Evolutionary conservation across 177 flowering plant species (phyloP).

Genomic region (Vitis hybrid): DNA sequence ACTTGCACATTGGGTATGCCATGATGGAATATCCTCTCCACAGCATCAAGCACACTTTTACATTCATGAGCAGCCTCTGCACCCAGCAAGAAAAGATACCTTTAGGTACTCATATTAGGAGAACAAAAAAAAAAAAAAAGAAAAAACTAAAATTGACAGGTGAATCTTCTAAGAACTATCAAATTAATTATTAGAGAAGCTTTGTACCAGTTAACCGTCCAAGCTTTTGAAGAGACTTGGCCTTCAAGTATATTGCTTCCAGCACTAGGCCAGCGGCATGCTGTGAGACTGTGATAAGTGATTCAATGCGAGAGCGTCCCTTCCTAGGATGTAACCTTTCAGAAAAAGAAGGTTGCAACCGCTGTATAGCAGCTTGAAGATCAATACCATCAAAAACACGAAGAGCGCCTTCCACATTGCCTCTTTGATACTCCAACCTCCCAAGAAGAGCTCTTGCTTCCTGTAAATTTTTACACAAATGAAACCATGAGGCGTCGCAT

Average conservation of each 20-base stretch:
- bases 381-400: slow-evolving; percentile 95
- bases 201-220: slow-evolving; percentile 67
- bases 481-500: slow-evolving; percentile 1
- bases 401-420: slow-evolving; percentile 91
- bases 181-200: background rate
- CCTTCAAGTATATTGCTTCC: slow-evolving; percentile 88
- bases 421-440: slow-evolving; percentile 90
- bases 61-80: slow-evolving; percentile 94
- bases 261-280: slow-evolving; percentile 85
- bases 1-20: slow-evolving; percentile 76
- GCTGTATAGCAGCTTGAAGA: slow-evolving; percentile 81
- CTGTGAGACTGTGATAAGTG: slow-evolving; percentile 56
- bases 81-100: slow-evolving; percentile 23
- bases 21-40: slow-evolving; percentile 71
- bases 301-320: slow-evolving; percentile 54
- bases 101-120: background rate
- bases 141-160: background rate
- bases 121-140: background rate
- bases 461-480: slow-evolving; percentile 31
- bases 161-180: background rate
- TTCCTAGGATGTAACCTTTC: slow-evolving; percentile 52
- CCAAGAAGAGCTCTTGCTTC: slow-evolving; percentile 99
- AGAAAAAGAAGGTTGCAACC: slow-evolving; percentile 56
- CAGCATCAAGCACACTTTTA: slow-evolving; percentile 84
- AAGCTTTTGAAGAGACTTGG: slow-evolving; percentile 91